Base-by-base conservation (phyloP, 164 flowering plant genomes). In the Tetracentron sinense region DNA sequence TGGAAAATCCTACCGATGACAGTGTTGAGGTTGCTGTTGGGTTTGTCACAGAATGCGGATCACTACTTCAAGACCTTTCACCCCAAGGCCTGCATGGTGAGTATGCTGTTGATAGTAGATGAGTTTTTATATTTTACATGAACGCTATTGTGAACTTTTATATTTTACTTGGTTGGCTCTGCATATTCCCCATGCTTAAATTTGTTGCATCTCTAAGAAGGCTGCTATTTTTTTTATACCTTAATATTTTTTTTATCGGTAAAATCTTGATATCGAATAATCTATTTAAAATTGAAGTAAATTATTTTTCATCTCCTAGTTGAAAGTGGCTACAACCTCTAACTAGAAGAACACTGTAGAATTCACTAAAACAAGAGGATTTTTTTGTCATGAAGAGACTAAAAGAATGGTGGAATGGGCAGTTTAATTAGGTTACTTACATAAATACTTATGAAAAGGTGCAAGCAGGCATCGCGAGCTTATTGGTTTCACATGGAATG, bases 1-100 rank as follows among this genome's bases (percentile, higher is more conserved):
- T 92, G 66, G 96, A 89, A 61, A 85, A 81, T 50, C 99, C 96
- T 11, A 81, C 96, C 0, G 97, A 95, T 78, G 99, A 92, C 62
- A 90, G 99, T 69, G 99, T 95, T 47, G 97, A 95, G 77, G 97
- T 92, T 15, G 96, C 97, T 27, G 97, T 87, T 61, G 96, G 96
- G 1, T 95, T 95, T 75, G 89, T 90, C 2, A 95, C 86, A 7
- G 97, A 95, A 66, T 95, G 99, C 69, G 99, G 99, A 15, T 84
- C 96, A 0, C 77, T 88, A 38, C 89, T 95, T 58, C 96, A 92
- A 67, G 99, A 94, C 56, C 82, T 89, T 60, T 81, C 89, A 1
- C 96, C 99, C 4, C 77, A 83, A 66, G 96, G 96, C 25, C 77
- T 95, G 50, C 92, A 83, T 76, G 97, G 99, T 93, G 67, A 61